Evolutionary conservation across 208 protist genomes (phyloP), one percentile per base, ranked within the genome.

Genomic region (Sergeia podlipaevii): DNA sequence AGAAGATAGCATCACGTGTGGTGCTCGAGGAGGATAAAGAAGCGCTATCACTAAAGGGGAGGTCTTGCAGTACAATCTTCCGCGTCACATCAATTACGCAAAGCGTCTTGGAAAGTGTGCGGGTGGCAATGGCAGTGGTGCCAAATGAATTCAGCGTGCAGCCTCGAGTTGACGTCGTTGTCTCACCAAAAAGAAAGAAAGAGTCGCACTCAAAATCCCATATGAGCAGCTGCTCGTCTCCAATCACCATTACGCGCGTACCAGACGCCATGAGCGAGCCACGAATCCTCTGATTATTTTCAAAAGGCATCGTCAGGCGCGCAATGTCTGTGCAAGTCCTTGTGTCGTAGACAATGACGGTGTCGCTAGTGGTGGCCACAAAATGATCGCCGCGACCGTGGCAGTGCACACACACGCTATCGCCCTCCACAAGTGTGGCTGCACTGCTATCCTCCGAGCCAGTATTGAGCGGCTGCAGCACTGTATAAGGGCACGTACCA

Each of bases 141-240:
- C 79, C 76, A 62, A 84, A 78, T 15, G 70, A 18, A 57, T 90
- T 65, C 15, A 90, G 56, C 34, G 54, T 53, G 17, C 59, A 54
- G 13, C 49, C 36, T 39, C 43, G 62, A 27, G 70, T 36, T 3
- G 65, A 61, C 8, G 77, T 57, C 10, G 60, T 75, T 15, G 78
- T 33, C 8, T 84, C 74, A 1, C 61, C 60, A 30, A 89, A 73
- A 29, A 77, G 48, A 20, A 76, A 71, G 49, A 80, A 70, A 13
- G 69, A 77, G 41, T 77, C 66, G 32, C 60, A 61, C 28, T 72
- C 68, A 76, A 89, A 86, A 70, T 93, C 80, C 81, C 81, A 93
- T 18, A 90, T 39, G 11, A 87, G 39, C 21, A 91, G 46, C 37
- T 80, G 67, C 43, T 45, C 51, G 44, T 61, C 65, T 26, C 73